These are phyloP conservation scores for Kwoniella sp. DNA, from an alignment of 768 basidiomycete genomes.

Conservation along the genomic window DNA sequence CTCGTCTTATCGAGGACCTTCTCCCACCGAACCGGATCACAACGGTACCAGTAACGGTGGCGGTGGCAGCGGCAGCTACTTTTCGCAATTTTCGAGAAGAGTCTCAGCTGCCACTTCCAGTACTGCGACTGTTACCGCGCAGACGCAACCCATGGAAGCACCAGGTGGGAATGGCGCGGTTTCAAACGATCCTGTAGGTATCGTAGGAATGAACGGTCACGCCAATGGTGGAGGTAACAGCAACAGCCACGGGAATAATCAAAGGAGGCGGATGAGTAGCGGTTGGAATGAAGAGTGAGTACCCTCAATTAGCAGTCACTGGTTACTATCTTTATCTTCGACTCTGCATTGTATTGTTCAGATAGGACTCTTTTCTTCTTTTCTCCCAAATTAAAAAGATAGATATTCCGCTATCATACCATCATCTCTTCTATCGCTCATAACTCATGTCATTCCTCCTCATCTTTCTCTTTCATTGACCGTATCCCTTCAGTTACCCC, in stretches of 20 bases:
- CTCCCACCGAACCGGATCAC: neutral
- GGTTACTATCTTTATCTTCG: neutral
- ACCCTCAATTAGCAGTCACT: neutral
- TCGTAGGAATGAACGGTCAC: neutral
- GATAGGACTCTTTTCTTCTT: neutral
- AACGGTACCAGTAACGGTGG: neutral
- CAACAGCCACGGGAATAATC: neutral
- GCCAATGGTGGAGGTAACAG: neutral
- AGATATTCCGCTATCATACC: neutral
- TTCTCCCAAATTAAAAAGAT: neutral
- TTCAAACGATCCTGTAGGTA: constrained; percentile 10
- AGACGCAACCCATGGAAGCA: constrained; percentile 10
- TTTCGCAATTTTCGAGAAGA: constrained; percentile 17
- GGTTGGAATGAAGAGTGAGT: constrained; percentile 19
- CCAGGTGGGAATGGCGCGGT: constrained; percentile 12
- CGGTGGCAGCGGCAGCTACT: constrained; percentile 15
- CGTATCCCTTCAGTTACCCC: neutral
- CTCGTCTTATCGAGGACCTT: neutral
- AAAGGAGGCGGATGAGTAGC: constrained; percentile 4
- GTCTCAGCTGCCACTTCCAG: constrained; percentile 2
- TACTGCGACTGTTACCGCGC: neutral
- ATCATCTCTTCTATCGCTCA: neutral
- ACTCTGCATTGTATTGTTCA: neutral
- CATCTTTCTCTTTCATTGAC: neutral
- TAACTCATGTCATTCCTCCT: neutral